Conservation (phyloP, 2,329 filamentous ascomycete species). For the Diaporthe citrichinensis region DNA sequence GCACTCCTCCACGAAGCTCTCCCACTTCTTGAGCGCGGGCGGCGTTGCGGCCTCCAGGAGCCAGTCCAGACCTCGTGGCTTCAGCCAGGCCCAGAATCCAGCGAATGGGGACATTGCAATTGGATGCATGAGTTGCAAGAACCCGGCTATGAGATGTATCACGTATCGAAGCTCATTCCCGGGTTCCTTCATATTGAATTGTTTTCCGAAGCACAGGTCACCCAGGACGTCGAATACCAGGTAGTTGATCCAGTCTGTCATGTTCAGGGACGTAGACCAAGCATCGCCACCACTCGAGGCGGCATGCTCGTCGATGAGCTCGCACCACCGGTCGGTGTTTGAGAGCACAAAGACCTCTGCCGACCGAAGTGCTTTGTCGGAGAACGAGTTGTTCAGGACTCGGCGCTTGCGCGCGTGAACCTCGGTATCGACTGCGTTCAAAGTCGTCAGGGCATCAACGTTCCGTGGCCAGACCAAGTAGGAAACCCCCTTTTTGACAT, state of each 20-base stretch:
- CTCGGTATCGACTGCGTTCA: conserved; percentile 58
- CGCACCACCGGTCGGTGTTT: conserved; percentile 39
- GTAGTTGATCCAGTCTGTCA: conserved; percentile 36
- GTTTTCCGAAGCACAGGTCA: conserved; percentile 43
- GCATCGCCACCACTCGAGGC: conserved; percentile 6
- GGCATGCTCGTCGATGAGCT: conserved; percentile 28
- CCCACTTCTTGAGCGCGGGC: conserved; percentile 43
- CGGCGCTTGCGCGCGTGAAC: conserved; percentile 59
- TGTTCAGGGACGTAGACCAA: conserved; percentile 25
- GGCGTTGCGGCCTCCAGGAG: conserved; percentile 43
- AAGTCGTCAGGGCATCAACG: conserved; percentile 50
- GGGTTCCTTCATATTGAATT: conserved; percentile 43
- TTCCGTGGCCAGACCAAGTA: conserved; percentile 36
- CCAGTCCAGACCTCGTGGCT: conserved; percentile 45
- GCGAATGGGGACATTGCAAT: conserved; percentile 40
- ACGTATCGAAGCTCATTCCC: conserved; percentile 36
- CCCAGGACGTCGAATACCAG: conserved; percentile 40
- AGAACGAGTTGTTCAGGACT: conserved; percentile 60
- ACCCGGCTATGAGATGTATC: conserved; percentile 11
- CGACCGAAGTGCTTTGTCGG: conserved; percentile 56
- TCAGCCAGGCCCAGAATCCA: conserved; percentile 46
- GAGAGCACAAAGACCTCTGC: conserved; percentile 51
- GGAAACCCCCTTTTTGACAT: conserved; percentile 22
- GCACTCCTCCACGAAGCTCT: conserved; percentile 43
- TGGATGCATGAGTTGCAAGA: conserved; percentile 42